Conservation (phyloP, 2,329 filamentous ascomycete species). For the Mycosphaerella sp. region DNA sequence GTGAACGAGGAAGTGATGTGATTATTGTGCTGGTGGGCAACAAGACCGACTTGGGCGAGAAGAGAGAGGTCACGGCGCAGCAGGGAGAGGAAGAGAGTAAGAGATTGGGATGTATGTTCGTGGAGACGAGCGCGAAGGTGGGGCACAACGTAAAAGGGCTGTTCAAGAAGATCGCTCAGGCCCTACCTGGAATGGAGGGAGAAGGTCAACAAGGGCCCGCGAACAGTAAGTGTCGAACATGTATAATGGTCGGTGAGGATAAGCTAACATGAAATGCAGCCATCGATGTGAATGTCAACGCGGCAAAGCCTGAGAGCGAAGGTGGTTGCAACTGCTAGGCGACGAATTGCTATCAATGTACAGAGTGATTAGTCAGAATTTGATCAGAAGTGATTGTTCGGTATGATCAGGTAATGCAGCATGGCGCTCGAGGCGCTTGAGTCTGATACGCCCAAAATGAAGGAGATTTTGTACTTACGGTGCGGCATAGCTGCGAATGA, state of each 20-base stretch:
- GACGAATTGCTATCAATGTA: slow-evolving; percentile 3
- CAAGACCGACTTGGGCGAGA: slow-evolving; percentile 98
- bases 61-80: slow-evolving; percentile 91
- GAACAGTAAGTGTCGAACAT: slow-evolving; percentile 60
- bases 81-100: slow-evolving; percentile 98
- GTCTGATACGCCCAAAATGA: neutral
- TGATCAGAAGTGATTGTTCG: neutral
- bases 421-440: neutral
- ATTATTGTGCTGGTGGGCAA: slow-evolving; percentile 98
- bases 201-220: slow-evolving; percentile 69
- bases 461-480: neutral
- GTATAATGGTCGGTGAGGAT: neutral
- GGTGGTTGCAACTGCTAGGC: slow-evolving; percentile 34
- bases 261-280: slow-evolving; percentile 25
- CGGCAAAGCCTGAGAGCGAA: slow-evolving; percentile 33
- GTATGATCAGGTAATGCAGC: neutral
- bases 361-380: neutral
- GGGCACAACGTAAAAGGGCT: slow-evolving; percentile 97
- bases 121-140: slow-evolving; percentile 96
- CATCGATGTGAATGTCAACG: slow-evolving; percentile 35
- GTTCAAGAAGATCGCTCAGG: slow-evolving; percentile 97
- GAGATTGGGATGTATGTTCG: slow-evolving; percentile 97
- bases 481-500: neutral
- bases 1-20: slow-evolving; percentile 94
- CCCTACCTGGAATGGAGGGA: slow-evolving; percentile 94